A percentile compares a stretch with the other conserved stretches of the same genome.
These are phyloP conservation scores for Mucor indicus DNA, from an alignment of 371 early-diverging fungal genomes.

Conservation along the genomic window DNA sequence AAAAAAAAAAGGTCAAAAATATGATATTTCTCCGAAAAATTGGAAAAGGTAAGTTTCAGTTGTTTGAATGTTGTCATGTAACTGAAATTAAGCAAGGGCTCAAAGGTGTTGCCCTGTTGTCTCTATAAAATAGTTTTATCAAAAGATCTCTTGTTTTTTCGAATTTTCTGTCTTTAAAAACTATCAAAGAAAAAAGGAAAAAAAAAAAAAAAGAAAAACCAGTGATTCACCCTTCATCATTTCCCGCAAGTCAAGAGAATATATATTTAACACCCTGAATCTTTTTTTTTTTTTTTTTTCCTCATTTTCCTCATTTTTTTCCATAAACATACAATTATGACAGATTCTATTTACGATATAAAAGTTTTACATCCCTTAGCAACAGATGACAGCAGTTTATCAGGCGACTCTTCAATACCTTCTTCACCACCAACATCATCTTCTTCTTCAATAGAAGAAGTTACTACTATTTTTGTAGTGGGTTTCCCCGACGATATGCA, in stretches of 20 bases:
- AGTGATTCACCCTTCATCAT: neutral
- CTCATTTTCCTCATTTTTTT: neutral
- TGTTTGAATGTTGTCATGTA: too few relatives aligned
- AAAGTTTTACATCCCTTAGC: conserved; percentile 1
- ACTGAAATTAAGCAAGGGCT: too few relatives aligned
- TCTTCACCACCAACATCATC: conserved; percentile 8
- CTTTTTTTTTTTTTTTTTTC: neutral
- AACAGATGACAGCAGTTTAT: conserved; percentile 7
- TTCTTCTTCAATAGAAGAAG: conserved; percentile 43
- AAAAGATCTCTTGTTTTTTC: too few relatives aligned
- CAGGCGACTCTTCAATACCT: neutral
- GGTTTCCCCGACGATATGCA: conserved; percentile 97
- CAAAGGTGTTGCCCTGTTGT: too few relatives aligned
- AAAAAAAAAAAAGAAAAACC: neutral
- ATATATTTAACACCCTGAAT: neutral
- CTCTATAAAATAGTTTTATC: too few relatives aligned
- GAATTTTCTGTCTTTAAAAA: neutral
- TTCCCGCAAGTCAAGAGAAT: too few relatives aligned
- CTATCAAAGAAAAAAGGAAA: neutral
- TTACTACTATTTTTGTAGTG: conserved; percentile 95
- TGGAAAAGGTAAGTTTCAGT: too few relatives aligned
- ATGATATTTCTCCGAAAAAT: too few relatives aligned
- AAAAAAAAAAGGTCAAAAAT: neutral
- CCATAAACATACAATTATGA: neutral
- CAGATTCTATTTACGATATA: neutral